These are phyloP conservation scores for Leccinum disarticulatum DNA, from an alignment of 768 basidiomycete species.

Conservation along the genomic window DNA sequence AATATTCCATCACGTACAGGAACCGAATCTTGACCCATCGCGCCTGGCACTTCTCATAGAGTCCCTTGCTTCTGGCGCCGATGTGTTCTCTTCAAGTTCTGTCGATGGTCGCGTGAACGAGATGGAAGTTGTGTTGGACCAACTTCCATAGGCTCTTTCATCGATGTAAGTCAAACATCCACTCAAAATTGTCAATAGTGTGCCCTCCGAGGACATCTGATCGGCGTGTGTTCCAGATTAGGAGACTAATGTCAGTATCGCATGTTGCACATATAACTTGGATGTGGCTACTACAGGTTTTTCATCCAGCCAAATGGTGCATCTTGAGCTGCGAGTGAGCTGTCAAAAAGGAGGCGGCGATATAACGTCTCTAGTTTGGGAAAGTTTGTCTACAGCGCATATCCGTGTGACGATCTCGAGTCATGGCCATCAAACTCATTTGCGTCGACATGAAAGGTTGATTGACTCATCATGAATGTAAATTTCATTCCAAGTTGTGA, in stretches of 20 bases:
- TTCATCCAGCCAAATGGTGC: not conserved
- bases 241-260: not conserved
- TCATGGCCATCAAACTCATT: not conserved
- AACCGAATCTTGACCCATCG: conserved; percentile 68
- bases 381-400: not conserved
- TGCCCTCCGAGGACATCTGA: not conserved
- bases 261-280: not conserved
- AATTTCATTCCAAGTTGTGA: not conserved
- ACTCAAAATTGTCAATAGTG: not conserved
- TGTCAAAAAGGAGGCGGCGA: not conserved
- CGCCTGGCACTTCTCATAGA: conserved; percentile 76
- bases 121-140: conserved; percentile 70
- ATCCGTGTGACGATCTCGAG: not conserved
- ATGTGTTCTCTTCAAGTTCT: conserved; percentile 57
- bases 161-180: not conserved
- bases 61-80: conserved; percentile 76
- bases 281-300: not conserved
- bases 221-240: not conserved
- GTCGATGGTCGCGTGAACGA: conserved; percentile 49
- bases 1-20: conserved; percentile 31
- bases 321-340: too few relatives aligned
- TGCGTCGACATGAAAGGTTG: not conserved
- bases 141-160: conserved; percentile 11
- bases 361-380: too few relatives aligned
- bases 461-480: not conserved